Evolutionary conservation across 139 green algal genomes (phyloP).

Genomic region (Desmodesmus armatus): DNA sequence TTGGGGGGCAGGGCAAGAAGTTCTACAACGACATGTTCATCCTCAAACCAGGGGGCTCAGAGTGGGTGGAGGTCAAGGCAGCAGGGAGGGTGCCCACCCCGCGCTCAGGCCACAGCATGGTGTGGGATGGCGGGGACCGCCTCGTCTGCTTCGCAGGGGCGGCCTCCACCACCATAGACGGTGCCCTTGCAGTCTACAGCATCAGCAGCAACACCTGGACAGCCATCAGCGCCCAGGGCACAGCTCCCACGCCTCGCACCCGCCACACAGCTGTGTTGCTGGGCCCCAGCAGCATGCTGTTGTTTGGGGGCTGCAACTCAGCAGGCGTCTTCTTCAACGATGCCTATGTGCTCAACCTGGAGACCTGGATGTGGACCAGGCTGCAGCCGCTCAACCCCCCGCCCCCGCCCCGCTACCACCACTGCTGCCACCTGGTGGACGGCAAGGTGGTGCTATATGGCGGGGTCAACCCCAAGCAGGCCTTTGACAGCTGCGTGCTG

Average conservation of each 20-base stretch:
- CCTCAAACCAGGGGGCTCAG: conserved; percentile 30
- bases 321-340: conserved; percentile 61
- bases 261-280: conserved; percentile 58
- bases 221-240: conserved; percentile 31
- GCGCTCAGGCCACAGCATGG: conserved; percentile 55
- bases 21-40: conserved; percentile 63
- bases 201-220: conserved; percentile 55
- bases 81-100: conserved; percentile 26
- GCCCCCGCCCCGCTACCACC: conserved; percentile 66
- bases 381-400: conserved; percentile 55
- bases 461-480: conserved; percentile 69
- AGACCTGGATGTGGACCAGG: conserved; percentile 51
- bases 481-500: conserved; percentile 63
- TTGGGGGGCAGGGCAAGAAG: conserved; percentile 67
- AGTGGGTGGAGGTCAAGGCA: conserved; percentile 45
- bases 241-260: conserved; percentile 53
- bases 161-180: conserved; percentile 51
- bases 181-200: conserved; percentile 46
- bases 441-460: conserved; percentile 52
- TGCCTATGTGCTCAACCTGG: conserved; percentile 49
- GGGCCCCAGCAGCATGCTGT: conserved; percentile 46
- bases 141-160: conserved; percentile 64
- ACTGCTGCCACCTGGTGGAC: conserved; percentile 50
- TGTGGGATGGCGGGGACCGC: conserved; percentile 52
- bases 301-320: conserved; percentile 68